These are phyloP conservation scores for Alternaria triticina DNA, from an alignment of 2,329 filamentous ascomycete genomes.

Conservation along the genomic window DNA sequence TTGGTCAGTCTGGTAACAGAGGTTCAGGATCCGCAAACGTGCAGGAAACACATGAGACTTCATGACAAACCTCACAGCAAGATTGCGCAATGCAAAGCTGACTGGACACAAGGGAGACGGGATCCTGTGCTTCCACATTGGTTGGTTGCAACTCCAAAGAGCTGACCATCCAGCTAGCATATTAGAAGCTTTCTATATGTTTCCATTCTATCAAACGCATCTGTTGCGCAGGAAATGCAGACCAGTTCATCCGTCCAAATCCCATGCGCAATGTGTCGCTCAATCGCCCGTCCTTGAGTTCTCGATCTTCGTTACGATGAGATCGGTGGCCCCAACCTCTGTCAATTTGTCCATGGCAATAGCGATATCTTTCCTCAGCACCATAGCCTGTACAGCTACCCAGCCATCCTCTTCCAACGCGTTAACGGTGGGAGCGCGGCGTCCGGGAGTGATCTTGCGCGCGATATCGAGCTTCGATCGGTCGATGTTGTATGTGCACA, in stretches of 20 bases:
- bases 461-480: constrained; percentile 71
- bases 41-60: not conserved
- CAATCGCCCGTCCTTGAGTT: constrained; percentile 63
- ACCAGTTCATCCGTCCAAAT: not conserved
- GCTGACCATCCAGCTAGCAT: not conserved
- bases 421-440: constrained; percentile 91
- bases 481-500: constrained; percentile 95
- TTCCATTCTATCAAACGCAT: not conserved
- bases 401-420: constrained; percentile 85
- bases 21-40: not conserved
- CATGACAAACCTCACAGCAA: not conserved
- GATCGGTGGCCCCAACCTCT: constrained; percentile 79
- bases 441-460: constrained; percentile 84
- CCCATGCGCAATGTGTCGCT: not conserved
- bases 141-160: not conserved
- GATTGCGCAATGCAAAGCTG: not conserved
- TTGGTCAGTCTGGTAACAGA: not conserved
- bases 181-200: not conserved
- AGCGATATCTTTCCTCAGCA: constrained; percentile 84
- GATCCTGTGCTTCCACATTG: not conserved
- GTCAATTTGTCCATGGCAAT: constrained; percentile 84
- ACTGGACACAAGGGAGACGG: not conserved
- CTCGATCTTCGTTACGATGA: constrained; percentile 83
- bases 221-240: not conserved
- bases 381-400: constrained; percentile 96